Evolutionary conservation across 495 filamentous ascomycete species (phyloP), one percentile per base, ranked within the genome.

Genomic region (Aspergillus diversus): DNA sequence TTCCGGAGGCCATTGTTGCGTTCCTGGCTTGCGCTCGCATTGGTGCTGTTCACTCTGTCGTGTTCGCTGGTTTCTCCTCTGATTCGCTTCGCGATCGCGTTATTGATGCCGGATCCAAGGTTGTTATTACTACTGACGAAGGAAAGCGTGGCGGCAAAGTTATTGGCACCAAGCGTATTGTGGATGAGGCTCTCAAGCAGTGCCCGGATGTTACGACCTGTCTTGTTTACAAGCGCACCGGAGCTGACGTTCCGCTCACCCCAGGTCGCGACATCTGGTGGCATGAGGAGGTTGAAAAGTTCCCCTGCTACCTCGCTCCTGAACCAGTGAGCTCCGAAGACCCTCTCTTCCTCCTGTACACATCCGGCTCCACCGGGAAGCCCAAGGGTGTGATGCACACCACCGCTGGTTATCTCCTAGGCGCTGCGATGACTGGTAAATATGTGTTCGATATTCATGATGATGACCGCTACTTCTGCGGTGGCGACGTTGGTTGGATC

Each of bases 351-450:
- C 77, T 99, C 59, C 89, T 99, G 55, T 98, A 99, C 79, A 99
- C 95, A 2, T 98, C 95, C 43, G 95, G 95, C 9, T 97, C 94
- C 0, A 99, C 95, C 15, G 95, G 95, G 31, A 97, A 97, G 83
- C 95, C 95, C 47, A 99, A 99, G 87, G 95, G 95, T 77, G 91
- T 99, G 34, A 92, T 98, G 92, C 95, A 98, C 83, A 96, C 92
- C 9, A 99, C 95, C 61, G 96, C 82, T 59, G 95, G 95, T 39
- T 98, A 98, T 75, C 86, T 98, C 31, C 77, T 98, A 9, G 95
- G 95, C 43, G 95, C 94, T 21, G 95, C 96, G 7, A 81, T 88
- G 69, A 98, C 95, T 42, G 96, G 92, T 68, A 99, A 97, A 77
- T 98, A 99, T 70, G 93, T 97, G 57, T 99, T 99, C 72, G 96